phyloP scores from a whole-genome alignment of 352 stramenopile species.

The Stephanocyclus meneghinianus region DNA sequence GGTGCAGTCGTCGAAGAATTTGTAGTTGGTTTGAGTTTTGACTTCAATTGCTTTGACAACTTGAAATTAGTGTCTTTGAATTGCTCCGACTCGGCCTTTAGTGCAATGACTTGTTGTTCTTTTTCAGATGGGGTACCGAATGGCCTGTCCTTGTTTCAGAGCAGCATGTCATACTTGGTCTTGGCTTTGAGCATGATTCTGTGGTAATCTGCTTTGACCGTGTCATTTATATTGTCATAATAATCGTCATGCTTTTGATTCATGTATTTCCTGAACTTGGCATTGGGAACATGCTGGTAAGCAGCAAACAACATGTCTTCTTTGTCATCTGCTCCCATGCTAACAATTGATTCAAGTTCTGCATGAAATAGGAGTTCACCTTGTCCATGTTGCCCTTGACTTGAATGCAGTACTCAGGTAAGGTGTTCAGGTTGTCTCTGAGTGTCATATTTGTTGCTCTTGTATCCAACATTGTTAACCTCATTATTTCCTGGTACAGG shows the following conservation, averaged over 20 bases:
- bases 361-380: conserved; percentile 7
- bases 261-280: neutral
- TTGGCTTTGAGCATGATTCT: neutral
- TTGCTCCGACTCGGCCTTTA: neutral
- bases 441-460: too few species aligned
- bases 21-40: neutral
- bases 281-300: neutral
- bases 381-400: neutral
- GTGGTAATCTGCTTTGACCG: neutral
- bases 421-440: neutral
- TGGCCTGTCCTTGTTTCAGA: neutral
- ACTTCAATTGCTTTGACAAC: neutral
- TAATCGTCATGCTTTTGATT: too few species aligned
- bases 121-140: neutral
- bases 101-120: conserved; percentile 16
- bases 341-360: conserved; percentile 5
- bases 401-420: neutral
- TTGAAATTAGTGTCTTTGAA: conserved; percentile 3
- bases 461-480: neutral
- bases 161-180: neutral
- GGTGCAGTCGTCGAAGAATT: neutral
- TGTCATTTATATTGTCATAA: neutral
- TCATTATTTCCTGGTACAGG: neutral
- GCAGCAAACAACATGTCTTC: too few species aligned
- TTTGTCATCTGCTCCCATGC: neutral